Evolutionary conservation across 192 early-diverging fungal species (phyloP).

Genomic region (Neocallimastix lanati): DNA sequence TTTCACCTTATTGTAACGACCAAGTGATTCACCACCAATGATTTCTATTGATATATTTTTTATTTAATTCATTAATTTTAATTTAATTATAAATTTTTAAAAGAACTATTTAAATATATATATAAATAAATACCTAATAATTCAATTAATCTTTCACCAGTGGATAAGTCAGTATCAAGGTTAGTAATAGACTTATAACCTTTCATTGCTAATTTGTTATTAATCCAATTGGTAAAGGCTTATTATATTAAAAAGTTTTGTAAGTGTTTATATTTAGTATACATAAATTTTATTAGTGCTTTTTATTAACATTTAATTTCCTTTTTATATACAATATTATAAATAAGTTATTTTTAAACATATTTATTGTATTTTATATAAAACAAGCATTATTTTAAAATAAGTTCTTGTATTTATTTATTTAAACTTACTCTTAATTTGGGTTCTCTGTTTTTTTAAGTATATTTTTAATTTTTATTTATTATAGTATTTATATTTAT

Average conservation of each 20-base stretch:
- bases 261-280: no score
- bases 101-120: background rate
- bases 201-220: conserved; percentile 43
- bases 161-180: conserved; percentile 38
- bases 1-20: conserved; percentile 48
- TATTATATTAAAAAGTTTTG: conserved; percentile 13
- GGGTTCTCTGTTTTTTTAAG: background rate
- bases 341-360: no score
- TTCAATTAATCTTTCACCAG: conserved; percentile 50
- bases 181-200: conserved; percentile 11
- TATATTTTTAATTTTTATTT: no score
- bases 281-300: no score
- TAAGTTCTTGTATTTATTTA: no score
- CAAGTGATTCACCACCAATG: conserved; percentile 75
- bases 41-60: conserved; percentile 58
- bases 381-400: no score
- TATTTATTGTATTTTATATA: no score
- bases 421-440: background rate
- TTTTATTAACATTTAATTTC: no score
- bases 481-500: no score
- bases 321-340: no score
- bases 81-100: conserved; percentile 3
- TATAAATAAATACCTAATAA: conserved; percentile 21
- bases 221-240: conserved; percentile 49
- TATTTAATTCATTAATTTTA: no score